Percentiles rank a stretch among this genome's conserved stretches.
Conservation (phyloP, 805 yeast species). For the Hanseniaspora lindneri region DNA sequence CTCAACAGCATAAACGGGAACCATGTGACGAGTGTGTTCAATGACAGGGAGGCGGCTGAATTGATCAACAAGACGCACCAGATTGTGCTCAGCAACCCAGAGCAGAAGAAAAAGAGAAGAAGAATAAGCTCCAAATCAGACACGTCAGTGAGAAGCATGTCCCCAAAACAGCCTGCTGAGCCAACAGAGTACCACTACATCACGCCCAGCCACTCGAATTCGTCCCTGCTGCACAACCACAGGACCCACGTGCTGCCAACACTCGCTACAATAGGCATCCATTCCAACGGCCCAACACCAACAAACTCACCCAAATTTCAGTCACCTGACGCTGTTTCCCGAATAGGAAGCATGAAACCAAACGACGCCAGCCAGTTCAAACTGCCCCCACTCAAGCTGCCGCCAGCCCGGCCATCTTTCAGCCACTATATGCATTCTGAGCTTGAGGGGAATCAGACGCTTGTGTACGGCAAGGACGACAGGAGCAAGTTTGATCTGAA, state of each 20-base stretch:
- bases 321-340: too few species aligned
- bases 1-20: slow-evolving; percentile 10
- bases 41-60: not conserved
- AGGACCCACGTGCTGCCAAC: not conserved
- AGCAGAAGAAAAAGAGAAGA: not conserved
- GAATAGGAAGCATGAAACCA: too few species aligned
- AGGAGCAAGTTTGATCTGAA: not conserved
- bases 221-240: not conserved
- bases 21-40: not conserved
- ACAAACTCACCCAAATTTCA: not conserved
- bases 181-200: not conserved
- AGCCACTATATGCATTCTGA: too few species aligned
- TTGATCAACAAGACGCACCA: not conserved
- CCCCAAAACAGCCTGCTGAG: not conserved
- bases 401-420: not conserved
- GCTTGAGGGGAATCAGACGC: too few species aligned
- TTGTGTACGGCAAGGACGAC: not conserved
- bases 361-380: too few species aligned
- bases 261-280: not conserved
- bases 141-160: not conserved
- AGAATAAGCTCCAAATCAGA: not conserved
- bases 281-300: not conserved
- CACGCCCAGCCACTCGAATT: too few species aligned
- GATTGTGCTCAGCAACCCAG: not conserved
- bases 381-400: not conserved